A percentile compares a stretch with the other conserved stretches of the same genome.
Conservation (phyloP, 2,329 filamentous ascomycete species). For the Paracamarosporium sp. region DNA sequence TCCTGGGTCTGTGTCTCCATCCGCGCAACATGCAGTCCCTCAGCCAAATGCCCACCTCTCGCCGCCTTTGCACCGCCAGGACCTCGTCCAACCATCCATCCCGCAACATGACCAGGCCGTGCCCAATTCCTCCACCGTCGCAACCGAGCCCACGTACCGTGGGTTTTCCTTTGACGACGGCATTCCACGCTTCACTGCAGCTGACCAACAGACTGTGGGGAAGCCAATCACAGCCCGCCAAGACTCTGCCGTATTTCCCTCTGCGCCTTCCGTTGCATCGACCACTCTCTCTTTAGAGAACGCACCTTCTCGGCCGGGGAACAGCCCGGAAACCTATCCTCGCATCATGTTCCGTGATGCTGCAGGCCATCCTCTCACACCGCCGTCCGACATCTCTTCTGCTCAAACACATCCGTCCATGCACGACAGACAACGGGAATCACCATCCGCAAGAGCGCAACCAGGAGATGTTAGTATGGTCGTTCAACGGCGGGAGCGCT, state of each 20-base stretch:
- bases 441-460: neutral
- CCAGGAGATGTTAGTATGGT: neutral
- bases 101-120: neutral
- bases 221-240: conserved; percentile 8
- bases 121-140: neutral
- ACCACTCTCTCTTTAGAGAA: neutral
- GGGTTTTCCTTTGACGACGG: neutral
- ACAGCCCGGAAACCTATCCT: neutral
- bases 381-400: neutral
- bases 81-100: neutral
- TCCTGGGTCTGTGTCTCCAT: neutral
- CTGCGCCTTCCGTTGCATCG: neutral
- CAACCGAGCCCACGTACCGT: neutral
- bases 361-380: neutral
- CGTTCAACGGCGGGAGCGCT: neutral
- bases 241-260: neutral
- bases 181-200: neutral
- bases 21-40: neutral
- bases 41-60: neutral
- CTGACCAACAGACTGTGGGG: neutral
- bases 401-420: neutral
- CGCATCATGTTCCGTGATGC: neutral
- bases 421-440: neutral
- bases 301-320: neutral
- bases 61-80: neutral